Conservation (phyloP, 371 early-diverging fungal genomes). For the Conidiobolus incongruus region DNA sequence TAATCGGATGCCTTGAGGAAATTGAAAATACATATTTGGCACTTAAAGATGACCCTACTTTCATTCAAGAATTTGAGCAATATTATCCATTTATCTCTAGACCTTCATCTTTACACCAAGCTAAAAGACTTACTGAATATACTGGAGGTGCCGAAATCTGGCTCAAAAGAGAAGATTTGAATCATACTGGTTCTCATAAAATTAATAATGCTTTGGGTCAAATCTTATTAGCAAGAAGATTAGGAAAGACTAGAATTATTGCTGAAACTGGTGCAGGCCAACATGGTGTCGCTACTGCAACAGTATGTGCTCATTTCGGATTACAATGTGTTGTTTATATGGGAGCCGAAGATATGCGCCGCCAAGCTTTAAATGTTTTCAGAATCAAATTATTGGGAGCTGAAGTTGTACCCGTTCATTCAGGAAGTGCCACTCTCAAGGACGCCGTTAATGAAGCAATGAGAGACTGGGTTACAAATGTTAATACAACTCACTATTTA, state of each 20-base stretch:
- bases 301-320: constrained; percentile 93
- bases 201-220: constrained; percentile 96
- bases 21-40: constrained; percentile 58
- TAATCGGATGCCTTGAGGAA: constrained; percentile 79
- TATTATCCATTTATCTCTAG: constrained; percentile 83
- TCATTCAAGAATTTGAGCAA: constrained; percentile 73
- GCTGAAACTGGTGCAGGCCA: constrained; percentile 98
- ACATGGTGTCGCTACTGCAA: constrained; percentile 95
- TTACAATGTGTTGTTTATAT: constrained; percentile 89
- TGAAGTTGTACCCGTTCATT: constrained; percentile 64
- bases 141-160: constrained; percentile 78
- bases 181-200: constrained; percentile 97
- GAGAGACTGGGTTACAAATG: constrained; percentile 97
- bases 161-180: constrained; percentile 95
- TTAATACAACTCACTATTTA: constrained; percentile 77
- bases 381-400: constrained; percentile 87
- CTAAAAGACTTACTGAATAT: constrained; percentile 58
- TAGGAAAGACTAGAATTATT: constrained; percentile 91
- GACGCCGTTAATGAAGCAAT: constrained; percentile 97
- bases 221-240: constrained; percentile 70
- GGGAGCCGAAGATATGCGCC: constrained; percentile 86
- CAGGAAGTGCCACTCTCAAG: constrained; percentile 69
- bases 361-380: constrained; percentile 91
- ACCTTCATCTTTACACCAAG: constrained; percentile 68
- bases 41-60: constrained; percentile 63